phyloP scores from a whole-genome alignment of 768 basidiomycete species.

The Naematelia encephala region DNA sequence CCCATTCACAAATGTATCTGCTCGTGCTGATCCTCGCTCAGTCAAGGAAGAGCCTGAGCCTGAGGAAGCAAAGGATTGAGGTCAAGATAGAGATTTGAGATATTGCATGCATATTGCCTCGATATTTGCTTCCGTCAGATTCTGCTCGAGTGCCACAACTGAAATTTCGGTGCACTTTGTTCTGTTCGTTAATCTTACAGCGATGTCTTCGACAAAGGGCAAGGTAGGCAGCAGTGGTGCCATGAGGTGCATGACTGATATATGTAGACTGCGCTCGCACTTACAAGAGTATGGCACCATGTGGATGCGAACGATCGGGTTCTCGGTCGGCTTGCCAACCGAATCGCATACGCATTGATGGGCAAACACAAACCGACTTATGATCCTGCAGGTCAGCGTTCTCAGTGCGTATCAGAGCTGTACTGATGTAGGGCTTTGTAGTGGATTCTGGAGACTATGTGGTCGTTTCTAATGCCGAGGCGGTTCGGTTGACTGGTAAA shows the following conservation, averaged over 20 bases:
- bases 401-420: too few species aligned
- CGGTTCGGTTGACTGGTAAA: constrained; percentile 79
- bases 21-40: neutral
- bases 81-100: neutral
- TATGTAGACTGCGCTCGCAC: constrained; percentile 88
- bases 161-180: neutral
- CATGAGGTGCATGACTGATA: neutral
- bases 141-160: constrained; percentile 10
- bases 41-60: neutral
- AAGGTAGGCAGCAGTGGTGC: constrained; percentile 19
- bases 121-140: neutral
- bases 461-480: constrained; percentile 82
- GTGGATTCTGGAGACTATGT: constrained; percentile 99
- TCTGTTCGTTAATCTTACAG: neutral
- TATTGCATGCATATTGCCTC: neutral
- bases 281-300: constrained; percentile 93
- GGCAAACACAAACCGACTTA: constrained; percentile 99
- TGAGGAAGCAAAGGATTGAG: neutral
- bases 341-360: constrained; percentile 94
- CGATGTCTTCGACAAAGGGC: constrained; percentile 37
- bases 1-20: neutral
- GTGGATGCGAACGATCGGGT: constrained; percentile 85
- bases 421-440: constrained; percentile 49
- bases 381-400: constrained; percentile 82
- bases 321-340: constrained; percentile 89